These are phyloP conservation scores for Cladophialophora carrionii DNA, from an alignment of 2,329 filamentous ascomycete species.

Conservation along the genomic window DNA sequence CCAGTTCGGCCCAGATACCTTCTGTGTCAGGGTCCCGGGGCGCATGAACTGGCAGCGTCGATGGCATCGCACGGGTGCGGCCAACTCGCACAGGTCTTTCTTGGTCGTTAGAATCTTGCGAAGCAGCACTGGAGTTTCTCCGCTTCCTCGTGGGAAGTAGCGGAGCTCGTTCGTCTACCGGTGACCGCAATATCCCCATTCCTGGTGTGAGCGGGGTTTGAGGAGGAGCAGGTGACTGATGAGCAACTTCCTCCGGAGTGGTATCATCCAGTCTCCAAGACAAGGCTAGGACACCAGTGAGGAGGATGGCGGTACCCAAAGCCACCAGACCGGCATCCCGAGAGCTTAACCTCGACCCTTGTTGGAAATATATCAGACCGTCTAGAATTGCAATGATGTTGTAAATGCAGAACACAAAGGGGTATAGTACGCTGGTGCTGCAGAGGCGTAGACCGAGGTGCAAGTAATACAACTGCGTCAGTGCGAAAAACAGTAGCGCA, in stretches of 20 bases:
- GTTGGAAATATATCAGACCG: conserved; percentile 93
- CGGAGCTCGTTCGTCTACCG: conserved; percentile 49
- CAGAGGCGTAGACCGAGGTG: conserved; percentile 92
- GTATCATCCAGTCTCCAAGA: conserved; percentile 87
- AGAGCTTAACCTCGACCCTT: conserved; percentile 76
- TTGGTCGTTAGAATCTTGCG: conserved; percentile 38
- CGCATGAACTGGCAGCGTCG: conserved; percentile 42
- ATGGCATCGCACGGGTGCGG: conserved; percentile 14
- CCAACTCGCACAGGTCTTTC: conserved; percentile 40
- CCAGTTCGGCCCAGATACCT: conserved; percentile 86
- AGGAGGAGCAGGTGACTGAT: conserved; percentile 43
- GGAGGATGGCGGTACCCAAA: conserved; percentile 80
- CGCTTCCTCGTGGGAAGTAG: conserved; percentile 42
- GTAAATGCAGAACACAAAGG: conserved; percentile 97
- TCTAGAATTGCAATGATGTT: conserved; percentile 98
- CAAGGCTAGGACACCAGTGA: conserved; percentile 84
- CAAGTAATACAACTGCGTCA: conserved; percentile 92
- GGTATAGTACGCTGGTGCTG: conserved; percentile 93
- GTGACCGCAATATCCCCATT: conserved; percentile 67
- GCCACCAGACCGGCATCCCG: conserved; percentile 74
- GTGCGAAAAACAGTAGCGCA: conserved; percentile 75
- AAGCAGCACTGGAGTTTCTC: conserved; percentile 37
- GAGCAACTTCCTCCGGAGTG: conserved; percentile 44
- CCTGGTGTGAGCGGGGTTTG: conserved; percentile 75
- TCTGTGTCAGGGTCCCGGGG: conserved; percentile 56